Conservation (phyloP, 2,329 filamentous ascomycete species). For the Plectosphaerella sp. region DNA sequence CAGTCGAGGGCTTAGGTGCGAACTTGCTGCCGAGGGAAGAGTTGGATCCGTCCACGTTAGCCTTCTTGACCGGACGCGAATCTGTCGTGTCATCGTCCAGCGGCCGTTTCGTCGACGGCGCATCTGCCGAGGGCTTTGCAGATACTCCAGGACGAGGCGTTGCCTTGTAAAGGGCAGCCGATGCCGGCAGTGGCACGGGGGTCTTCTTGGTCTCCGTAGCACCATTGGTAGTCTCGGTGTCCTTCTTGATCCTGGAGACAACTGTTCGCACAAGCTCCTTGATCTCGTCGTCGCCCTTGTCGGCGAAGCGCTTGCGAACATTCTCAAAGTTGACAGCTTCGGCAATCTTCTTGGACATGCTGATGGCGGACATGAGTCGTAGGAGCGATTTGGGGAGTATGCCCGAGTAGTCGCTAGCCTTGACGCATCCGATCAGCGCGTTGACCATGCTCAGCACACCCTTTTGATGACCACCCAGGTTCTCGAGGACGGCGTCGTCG, state of each 20-base stretch:
- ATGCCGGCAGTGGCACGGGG: conserved; percentile 4
- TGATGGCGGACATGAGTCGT: conserved; percentile 57
- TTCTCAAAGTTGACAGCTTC: conserved; percentile 63
- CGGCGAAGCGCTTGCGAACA: conserved; percentile 58
- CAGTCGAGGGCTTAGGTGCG: conserved; percentile 25
- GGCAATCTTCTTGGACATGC: conserved; percentile 56
- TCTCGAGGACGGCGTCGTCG: conserved; percentile 51
- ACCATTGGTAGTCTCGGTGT: conserved; percentile 16
- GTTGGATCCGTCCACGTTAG: conserved; percentile 33
- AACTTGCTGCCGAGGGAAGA: conserved; percentile 34
- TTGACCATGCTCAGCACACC: conserved; percentile 51
- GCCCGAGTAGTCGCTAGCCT: conserved; percentile 46
- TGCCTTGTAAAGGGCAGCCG: not conserved
- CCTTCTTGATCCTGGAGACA: conserved; percentile 39
- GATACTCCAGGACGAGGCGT: not conserved
- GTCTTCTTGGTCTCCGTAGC: conserved; percentile 14
- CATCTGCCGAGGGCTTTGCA: conserved; percentile 10
- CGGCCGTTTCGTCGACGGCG: conserved; percentile 26
- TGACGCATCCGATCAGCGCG: conserved; percentile 49
- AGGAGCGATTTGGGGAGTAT: conserved; percentile 52
- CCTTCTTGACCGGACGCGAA: conserved; percentile 34
- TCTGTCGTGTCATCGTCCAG: conserved; percentile 34
- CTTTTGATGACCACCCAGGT: conserved; percentile 53
- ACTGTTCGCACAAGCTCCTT: conserved; percentile 59
- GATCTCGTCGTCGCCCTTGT: conserved; percentile 60